A percentile compares a stretch with the other conserved stretches of the same genome.
Evolutionary conservation across 192 early-diverging fungal genomes (phyloP).

Genomic region (Phlyctochytrium bullatum): DNA sequence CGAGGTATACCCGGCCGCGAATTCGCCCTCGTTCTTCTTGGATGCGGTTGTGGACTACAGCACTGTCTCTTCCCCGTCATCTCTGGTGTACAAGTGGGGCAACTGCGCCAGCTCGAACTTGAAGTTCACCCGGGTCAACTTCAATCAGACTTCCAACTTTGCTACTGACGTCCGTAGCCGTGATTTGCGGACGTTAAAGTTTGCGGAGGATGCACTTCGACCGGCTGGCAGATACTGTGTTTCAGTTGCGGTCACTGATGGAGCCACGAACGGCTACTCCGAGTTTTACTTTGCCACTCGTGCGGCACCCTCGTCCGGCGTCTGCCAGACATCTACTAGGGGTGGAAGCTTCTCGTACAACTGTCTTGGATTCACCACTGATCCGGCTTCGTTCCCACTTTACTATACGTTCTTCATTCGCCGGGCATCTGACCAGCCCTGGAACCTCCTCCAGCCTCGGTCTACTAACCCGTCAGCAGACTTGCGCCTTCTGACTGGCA

Average conservation of each 20-base stretch:
- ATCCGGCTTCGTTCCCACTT: not conserved
- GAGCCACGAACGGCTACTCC: not conserved
- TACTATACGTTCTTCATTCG: constrained; percentile 3
- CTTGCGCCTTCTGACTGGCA: not conserved
- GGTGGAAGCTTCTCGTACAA: not conserved
- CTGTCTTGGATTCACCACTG: not conserved
- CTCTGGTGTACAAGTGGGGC: constrained; percentile 23
- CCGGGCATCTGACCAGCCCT: not conserved
- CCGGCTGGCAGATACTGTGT: constrained; percentile 15
- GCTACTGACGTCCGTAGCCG: not conserved
- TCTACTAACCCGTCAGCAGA: not conserved
- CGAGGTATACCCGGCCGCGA: constrained; percentile 3
- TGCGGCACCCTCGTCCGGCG: not conserved
- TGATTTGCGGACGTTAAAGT: constrained; percentile 8
- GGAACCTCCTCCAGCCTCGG: not conserved
- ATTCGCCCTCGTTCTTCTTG: constrained; percentile 15
- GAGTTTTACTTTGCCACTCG: constrained; percentile 1
- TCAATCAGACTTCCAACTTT: constrained; percentile 17
- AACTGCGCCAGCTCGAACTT: constrained; percentile 6
- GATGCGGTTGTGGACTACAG: constrained; percentile 15
- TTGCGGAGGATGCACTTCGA: constrained; percentile 3
- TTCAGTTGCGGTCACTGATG: constrained; percentile 20
- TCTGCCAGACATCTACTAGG: too few species aligned
- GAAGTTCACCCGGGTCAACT: constrained; percentile 9
- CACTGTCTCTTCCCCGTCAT: constrained; percentile 7